Evolutionary conservation across 305 asterid genomes (phyloP).

Genomic region (Rubia balearica): DNA sequence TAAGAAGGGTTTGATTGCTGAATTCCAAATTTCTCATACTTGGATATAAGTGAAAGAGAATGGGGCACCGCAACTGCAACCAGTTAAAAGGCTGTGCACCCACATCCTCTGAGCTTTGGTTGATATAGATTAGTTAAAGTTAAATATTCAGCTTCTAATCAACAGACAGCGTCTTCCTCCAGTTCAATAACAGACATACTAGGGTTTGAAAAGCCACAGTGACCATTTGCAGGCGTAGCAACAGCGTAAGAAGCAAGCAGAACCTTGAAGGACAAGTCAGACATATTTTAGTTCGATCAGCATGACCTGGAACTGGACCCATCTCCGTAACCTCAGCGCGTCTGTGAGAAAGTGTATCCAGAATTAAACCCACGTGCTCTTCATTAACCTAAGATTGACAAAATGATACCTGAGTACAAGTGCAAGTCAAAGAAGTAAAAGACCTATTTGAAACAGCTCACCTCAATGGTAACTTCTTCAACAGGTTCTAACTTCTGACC

Average conservation of each 20-base stretch:
- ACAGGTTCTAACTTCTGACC: constrained; percentile 88
- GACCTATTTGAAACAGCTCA: constrained; percentile 15
- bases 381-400: constrained; percentile 65
- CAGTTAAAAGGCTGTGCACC: neutral
- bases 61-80: neutral
- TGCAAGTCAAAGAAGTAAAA: neutral
- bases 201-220: neutral
- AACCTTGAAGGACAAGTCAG: constrained; percentile 95
- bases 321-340: constrained; percentile 85
- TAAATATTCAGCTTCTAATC: neutral
- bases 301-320: constrained; percentile 94
- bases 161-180: constrained; percentile 1
- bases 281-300: constrained; percentile 85
- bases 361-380: constrained; percentile 86
- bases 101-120: neutral
- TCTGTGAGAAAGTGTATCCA: constrained; percentile 98
- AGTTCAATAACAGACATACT: neutral
- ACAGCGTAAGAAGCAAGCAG: constrained; percentile 23
- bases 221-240: constrained; percentile 3
- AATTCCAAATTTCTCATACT: neutral
- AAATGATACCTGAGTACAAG: constrained; percentile 9
- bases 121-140: neutral
- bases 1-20: neutral
- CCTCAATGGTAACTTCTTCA: constrained; percentile 99
- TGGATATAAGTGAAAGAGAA: neutral